Evolutionary conservation across 1,284 basidiomycete genomes (phyloP), one percentile per base, ranked within the genome.

Genomic region (Puccinia horiana): DNA sequence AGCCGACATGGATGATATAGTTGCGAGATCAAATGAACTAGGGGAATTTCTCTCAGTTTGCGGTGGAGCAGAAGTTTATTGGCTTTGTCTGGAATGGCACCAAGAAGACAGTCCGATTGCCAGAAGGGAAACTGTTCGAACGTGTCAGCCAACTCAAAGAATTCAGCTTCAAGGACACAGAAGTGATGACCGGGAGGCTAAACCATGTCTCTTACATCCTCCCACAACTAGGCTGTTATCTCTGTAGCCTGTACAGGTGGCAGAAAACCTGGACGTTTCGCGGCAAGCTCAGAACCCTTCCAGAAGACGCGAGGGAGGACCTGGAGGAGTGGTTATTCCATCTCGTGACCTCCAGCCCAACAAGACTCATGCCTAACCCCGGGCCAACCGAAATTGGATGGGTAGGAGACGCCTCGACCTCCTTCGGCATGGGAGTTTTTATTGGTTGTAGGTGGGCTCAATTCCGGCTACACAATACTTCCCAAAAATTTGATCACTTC

Each of bases 41-140:
- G 18, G 20, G 56, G 52, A 75, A 75, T 12, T 20, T 3, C 32
- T 12, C 35, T 2, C 18, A 16, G 1, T 75, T 75, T 58, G 16
- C 6, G 2, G 49, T 4, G 1, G 72, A 74, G 23, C 72, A 74
- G 29, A 52, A 54, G 20, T 52, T 16, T 35, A 32, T 74, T 2
- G 52, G 73, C 0, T 75, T 75, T 16, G 26, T 75, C 0, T 75
- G 73, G 73, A 75, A 75, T 35, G 49, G 40, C 9, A 37, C 0
- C 8, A n/a, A 75, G 18, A 56, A 35, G 2, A 56, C 73, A 23
- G 73, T 75, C 1, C 3, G 52, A 37, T 29, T 75, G 2, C 73
- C 73, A 12, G 49, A 0, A 35, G 52, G 40, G 0, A 75, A 75
- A 23, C 14, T 44, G 37, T 0, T 5, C 4, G 23, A 75, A 2